Evolutionary conservation across 768 basidiomycete species (phyloP).

Genomic region (Termitomyces sp.): DNA sequence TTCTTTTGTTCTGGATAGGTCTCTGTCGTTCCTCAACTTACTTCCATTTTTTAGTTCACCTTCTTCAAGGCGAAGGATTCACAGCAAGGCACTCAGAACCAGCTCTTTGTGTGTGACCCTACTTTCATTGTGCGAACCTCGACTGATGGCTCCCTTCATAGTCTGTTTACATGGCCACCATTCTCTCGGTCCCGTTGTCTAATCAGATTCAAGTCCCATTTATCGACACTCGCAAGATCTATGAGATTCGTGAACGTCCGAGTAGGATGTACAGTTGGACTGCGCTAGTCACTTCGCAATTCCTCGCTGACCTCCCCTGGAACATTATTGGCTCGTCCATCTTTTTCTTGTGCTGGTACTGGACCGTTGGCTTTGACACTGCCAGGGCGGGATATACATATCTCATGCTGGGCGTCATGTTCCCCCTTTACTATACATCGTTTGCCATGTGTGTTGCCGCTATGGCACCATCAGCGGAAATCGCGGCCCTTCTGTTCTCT

Average conservation of each 20-base stretch:
- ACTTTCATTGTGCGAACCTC: neutral
- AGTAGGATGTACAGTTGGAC: conserved; percentile 68
- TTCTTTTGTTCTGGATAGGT: conserved; percentile 15
- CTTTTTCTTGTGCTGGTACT: conserved; percentile 74
- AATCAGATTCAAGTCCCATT: conserved; percentile 67
- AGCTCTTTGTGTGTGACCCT: conserved; percentile 53
- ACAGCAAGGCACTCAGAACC: conserved; percentile 60
- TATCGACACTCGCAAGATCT: conserved; percentile 58
- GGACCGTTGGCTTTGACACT: conserved; percentile 61
- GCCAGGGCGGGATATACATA: conserved; percentile 59
- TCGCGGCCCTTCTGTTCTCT: conserved; percentile 57
- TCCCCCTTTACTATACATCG: conserved; percentile 65
- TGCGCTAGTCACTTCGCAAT: conserved; percentile 53
- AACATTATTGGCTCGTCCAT: conserved; percentile 59
- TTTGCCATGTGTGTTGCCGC: conserved; percentile 61
- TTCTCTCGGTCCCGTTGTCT: conserved; percentile 51
- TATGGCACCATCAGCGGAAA: conserved; percentile 58
- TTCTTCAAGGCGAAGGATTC: conserved; percentile 58
- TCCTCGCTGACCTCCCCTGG: conserved; percentile 62
- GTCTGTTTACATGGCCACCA: conserved; percentile 59
- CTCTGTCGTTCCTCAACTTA: conserved; percentile 6
- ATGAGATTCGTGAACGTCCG: conserved; percentile 66
- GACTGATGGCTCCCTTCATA: conserved; percentile 17
- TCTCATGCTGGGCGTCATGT: conserved; percentile 52
- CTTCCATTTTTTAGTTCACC: conserved; percentile 41